phyloP scores from a whole-genome alignment of 495 filamentous ascomycete species.

The Aspergillus egyptiacus region DNA sequence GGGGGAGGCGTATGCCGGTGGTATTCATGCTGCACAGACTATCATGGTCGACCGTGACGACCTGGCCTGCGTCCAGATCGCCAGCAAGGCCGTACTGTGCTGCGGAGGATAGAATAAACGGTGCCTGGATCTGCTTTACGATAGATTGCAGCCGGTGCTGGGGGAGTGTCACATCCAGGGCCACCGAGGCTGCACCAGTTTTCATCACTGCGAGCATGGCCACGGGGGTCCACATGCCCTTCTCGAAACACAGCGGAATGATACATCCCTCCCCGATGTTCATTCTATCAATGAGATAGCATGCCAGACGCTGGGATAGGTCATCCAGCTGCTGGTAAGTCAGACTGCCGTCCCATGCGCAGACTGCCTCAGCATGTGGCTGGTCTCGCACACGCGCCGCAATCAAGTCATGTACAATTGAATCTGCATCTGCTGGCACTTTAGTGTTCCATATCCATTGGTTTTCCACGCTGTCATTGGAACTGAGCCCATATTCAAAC shows the following conservation, averaged over 20 bases:
- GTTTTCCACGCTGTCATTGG: too few species aligned
- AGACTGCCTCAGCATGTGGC: background rate
- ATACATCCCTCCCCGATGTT: background rate
- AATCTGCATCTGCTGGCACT: conserved; percentile 16
- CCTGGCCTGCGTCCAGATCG: too few species aligned
- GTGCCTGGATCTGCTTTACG: too few species aligned
- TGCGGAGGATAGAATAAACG: too few species aligned
- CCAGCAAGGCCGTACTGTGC: too few species aligned
- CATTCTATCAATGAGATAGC: background rate
- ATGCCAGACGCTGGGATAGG: background rate
- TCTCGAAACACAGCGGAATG: background rate
- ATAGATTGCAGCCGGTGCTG: background rate
- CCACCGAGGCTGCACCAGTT: background rate
- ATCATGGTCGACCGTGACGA: too few species aligned
- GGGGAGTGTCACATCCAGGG: background rate
- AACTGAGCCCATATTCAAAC: too few species aligned
- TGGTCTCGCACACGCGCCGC: background rate
- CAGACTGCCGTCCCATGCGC: background rate
- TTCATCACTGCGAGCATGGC: background rate
- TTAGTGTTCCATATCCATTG: conserved; percentile 16
- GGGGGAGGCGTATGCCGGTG: too few species aligned
- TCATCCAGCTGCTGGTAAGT: background rate
- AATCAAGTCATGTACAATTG: background rate
- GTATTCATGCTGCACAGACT: too few species aligned
- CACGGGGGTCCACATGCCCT: background rate